A percentile compares a stretch with the other conserved stretches of the same genome.
Evolutionary conservation across 495 filamentous ascomycete genomes (phyloP).

Genomic region (Podospora pseudoanserina): DNA sequence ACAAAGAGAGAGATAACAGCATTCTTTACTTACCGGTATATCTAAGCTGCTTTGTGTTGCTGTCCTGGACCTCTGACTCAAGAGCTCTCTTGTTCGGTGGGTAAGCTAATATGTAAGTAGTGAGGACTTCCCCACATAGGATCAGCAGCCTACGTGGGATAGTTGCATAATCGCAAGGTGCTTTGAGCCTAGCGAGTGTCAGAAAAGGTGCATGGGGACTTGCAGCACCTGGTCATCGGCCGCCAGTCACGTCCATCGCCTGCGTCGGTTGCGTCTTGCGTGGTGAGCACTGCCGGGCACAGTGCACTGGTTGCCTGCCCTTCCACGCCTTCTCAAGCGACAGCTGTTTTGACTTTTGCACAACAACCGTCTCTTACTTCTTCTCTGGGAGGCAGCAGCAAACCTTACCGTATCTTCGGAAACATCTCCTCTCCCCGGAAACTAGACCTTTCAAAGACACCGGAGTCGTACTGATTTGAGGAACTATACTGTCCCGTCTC

Average conservation of each 20-base stretch:
- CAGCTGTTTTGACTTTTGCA: constrained; percentile 11
- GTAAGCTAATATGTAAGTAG: constrained; percentile 8
- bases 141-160: background rate
- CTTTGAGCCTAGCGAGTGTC: background rate
- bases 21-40: background rate
- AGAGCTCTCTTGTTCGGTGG: background rate
- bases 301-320: constrained; percentile 13
- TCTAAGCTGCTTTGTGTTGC: background rate
- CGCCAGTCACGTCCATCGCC: constrained; percentile 14
- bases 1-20: constrained; percentile 2
- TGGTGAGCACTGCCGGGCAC: constrained; percentile 11
- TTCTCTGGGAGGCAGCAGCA: background rate
- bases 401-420: background rate
- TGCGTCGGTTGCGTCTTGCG: constrained; percentile 18
- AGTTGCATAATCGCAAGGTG: constrained; percentile 12
- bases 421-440: background rate
- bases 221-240: constrained; percentile 19
- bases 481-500: background rate
- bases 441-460: background rate
- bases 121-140: constrained; percentile 10
- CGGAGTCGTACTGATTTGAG: background rate
- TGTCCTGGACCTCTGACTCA: background rate
- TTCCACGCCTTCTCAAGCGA: background rate
- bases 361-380: constrained; percentile 8
- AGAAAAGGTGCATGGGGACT: constrained; percentile 13